Percentiles rank a stretch among this genome's conserved stretches.
Evolutionary conservation across 2,329 filamentous ascomycete species (phyloP).

Genomic region (Alternaria postmessia): DNA sequence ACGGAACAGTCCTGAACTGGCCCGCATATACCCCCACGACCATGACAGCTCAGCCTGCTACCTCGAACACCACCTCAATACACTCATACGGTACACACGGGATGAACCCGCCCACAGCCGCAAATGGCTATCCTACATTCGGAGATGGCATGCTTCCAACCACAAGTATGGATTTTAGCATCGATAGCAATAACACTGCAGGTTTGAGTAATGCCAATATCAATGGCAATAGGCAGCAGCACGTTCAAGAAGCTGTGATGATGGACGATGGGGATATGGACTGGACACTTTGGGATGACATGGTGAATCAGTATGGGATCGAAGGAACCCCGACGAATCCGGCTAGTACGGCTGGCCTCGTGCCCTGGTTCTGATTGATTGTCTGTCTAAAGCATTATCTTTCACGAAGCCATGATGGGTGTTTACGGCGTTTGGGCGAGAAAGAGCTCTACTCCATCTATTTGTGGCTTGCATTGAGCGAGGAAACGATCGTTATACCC

Average conservation of each 20-base stretch:
- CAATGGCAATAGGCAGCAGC: neutral
- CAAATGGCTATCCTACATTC: conserved; percentile 26
- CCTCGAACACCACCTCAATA: neutral
- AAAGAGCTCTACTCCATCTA: neutral
- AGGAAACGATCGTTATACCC: neutral
- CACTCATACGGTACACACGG: conserved; percentile 5
- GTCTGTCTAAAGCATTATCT: neutral
- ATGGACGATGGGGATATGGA: conserved; percentile 54
- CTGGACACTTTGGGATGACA: conserved; percentile 60
- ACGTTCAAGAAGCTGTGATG: conserved; percentile 26
- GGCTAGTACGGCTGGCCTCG: conserved; percentile 24
- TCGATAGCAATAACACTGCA: conserved; percentile 24
- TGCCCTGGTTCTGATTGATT: conserved; percentile 35
- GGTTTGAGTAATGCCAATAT: neutral
- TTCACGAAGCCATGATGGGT: neutral
- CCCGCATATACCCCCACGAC: neutral
- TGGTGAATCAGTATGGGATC: conserved; percentile 57
- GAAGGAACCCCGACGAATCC: conserved; percentile 39
- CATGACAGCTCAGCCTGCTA: neutral
- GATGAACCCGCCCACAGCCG: conserved; percentile 3
- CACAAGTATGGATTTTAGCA: conserved; percentile 28
- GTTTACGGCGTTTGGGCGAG: neutral
- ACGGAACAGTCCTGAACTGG: conserved; percentile 17
- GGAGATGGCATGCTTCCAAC: conserved; percentile 29
- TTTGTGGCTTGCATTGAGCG: neutral